These are phyloP conservation scores for Bimuria novae-zelandiae DNA, from an alignment of 2,329 filamentous ascomycete genomes.

Conservation along the genomic window DNA sequence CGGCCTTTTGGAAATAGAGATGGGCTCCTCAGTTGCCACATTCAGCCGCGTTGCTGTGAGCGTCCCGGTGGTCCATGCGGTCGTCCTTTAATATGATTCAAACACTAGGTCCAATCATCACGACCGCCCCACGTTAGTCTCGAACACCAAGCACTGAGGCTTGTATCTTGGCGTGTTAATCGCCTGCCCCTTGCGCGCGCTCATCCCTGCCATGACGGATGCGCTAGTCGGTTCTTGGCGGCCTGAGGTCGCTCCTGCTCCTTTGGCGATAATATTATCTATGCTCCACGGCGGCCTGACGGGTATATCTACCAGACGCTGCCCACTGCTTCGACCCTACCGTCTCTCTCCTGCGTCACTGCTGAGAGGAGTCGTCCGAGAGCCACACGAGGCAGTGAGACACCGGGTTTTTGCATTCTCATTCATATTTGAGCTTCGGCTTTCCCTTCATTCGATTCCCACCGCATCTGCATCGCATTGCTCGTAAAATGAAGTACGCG, in stretches of 20 bases:
- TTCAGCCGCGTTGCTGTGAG: constrained; percentile 1
- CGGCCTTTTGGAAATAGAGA: not conserved
- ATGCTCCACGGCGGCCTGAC: not conserved
- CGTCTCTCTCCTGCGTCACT: constrained; percentile 1
- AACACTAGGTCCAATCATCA: constrained; percentile 3
- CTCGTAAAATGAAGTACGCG: constrained; percentile 40
- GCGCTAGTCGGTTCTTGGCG: not conserved
- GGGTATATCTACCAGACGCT: not conserved
- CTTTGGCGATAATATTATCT: not conserved
- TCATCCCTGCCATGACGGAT: not conserved
- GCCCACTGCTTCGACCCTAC: not conserved
- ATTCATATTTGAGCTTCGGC: constrained; percentile 1
- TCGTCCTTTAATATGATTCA: constrained; percentile 1
- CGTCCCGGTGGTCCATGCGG: not conserved
- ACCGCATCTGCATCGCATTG: not conserved
- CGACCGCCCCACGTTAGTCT: not conserved
- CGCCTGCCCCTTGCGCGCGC: constrained; percentile 6
- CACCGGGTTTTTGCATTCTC: not conserved
- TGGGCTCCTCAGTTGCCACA: not conserved
- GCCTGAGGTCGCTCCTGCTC: constrained; percentile 2
- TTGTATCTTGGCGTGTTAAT: constrained; percentile 1
- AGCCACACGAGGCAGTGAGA: not conserved
- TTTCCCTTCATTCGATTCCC: not conserved
- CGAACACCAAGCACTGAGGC: not conserved
- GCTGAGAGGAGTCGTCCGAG: not conserved